phyloP scores from a whole-genome alignment of 1,284 basidiomycete genomes.

The Cutaneotrichosporon arboriforme region DNA sequence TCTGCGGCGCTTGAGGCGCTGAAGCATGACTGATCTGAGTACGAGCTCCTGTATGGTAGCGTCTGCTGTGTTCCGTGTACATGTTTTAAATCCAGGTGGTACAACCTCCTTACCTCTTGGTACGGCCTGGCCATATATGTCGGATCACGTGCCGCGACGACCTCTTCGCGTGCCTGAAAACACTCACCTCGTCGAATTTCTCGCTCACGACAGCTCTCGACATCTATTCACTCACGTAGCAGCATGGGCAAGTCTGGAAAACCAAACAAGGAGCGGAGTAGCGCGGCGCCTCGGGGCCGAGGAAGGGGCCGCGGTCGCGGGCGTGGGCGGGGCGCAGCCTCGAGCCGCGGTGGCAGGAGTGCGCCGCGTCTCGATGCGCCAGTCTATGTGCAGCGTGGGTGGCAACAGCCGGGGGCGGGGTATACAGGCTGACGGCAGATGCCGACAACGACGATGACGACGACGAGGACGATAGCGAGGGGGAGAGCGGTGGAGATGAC shows the following conservation, averaged over 20 bases:
- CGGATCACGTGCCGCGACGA: too few species aligned
- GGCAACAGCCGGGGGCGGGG: not conserved
- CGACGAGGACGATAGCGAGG: constrained; percentile 1
- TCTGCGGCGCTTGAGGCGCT: too few species aligned
- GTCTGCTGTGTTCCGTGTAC: too few species aligned
- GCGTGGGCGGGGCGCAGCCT: constrained; percentile 10
- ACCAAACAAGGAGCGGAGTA: constrained; percentile 11
- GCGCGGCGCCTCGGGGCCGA: not conserved
- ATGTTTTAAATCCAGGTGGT: too few species aligned
- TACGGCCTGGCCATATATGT: too few species aligned
- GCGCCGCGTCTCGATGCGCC: constrained; percentile 4
- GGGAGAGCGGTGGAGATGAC: not conserved
- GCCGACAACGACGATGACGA: constrained; percentile 10
- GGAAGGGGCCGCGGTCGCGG: constrained; percentile 4
- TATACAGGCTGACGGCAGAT: not conserved
- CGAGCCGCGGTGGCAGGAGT: constrained; percentile 1
- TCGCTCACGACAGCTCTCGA: too few species aligned
- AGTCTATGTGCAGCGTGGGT: constrained; percentile 10
- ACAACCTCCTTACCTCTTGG: too few species aligned
- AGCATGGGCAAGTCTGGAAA: constrained; percentile 20
- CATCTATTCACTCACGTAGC: not conserved
- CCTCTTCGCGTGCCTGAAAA: too few species aligned
- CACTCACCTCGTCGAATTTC: too few species aligned
- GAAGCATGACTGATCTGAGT: too few species aligned
- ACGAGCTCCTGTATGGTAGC: too few species aligned